Evolutionary conservation across 176 grass and related monocot species (phyloP), one percentile per base, ranked within the genome.

Genomic region (Rhipidocladum racemiflorum): DNA sequence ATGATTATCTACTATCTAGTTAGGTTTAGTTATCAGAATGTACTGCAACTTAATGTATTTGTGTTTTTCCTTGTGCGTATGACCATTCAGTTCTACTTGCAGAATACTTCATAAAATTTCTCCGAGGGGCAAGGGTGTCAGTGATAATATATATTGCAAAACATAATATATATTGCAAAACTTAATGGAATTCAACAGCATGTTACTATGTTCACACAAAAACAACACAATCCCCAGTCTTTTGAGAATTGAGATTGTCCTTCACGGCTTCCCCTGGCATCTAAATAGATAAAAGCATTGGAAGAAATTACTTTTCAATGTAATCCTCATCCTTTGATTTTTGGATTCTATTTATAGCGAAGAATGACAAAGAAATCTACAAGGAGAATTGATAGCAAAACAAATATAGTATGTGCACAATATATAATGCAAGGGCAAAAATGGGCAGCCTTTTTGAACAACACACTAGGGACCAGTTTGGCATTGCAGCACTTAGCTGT

Each of bases 21-120:
- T 51, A 11, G 29, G 16, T 51, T 79, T 69, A 61, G 30, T 74
- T 66, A 79, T 40, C 68, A 75, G 21, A 62, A 61, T 56, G 53
- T 54, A 23, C 55, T 56, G 34, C 51, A 76, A 60, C 64, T 65
- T 40, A 28, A 71, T 38, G 25, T 36, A 78, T 27, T 68, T 38
- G 16, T 0, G 15, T 20, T 16, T 76, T 86, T 2, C n/a, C 29
- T 50, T 14, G 18, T 15, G 8, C 17, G n/a, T 72, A 40, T 54
- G 61, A 17, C 9, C 3, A 6, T n/a, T 28, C 53, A 68, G 36
- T 68, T 75, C 42, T 16, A 48, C 18, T 17, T 13, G 3, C 20
- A 2, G 6, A 81, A 73, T 42, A 74, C 9, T 66, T 30, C 13
- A 80, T 6, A 25, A 66, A 66, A 20, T 39, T 32, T 10, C 45